A percentile compares a stretch with the other conserved stretches of the same genome.
These are phyloP conservation scores for Lachancea thermotolerans DNA, from an alignment of 805 yeast genomes.

Conservation along the genomic window DNA sequence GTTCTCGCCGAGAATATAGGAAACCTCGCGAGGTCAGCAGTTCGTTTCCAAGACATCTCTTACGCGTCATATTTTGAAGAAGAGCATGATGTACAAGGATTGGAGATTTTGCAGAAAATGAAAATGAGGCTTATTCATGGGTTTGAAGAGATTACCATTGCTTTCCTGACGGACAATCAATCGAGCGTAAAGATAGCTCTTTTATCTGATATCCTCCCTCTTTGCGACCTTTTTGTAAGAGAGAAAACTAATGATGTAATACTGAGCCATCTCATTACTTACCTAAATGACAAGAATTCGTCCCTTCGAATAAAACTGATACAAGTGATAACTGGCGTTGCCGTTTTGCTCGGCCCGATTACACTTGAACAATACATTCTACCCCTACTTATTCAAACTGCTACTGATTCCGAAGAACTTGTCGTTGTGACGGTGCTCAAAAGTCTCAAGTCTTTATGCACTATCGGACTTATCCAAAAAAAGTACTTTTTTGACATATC, in stretches of 20 bases:
- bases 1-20: conserved; percentile 72
- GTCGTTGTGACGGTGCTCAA: conserved; percentile 66
- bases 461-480: conserved; percentile 48
- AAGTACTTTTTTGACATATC: conserved; percentile 51
- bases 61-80: conserved; percentile 25
- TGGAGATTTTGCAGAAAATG: conserved; percentile 18
- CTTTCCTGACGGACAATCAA: conserved; percentile 62
- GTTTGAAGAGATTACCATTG: conserved; percentile 60
- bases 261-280: conserved; percentile 85
- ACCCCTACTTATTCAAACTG: conserved; percentile 77
- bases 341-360: conserved; percentile 73
- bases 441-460: conserved; percentile 48
- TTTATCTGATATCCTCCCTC: conserved; percentile 60
- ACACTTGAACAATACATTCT: conserved; percentile 82
- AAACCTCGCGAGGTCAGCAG: conserved; percentile 56
- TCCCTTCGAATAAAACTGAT: conserved; percentile 66
- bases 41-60: conserved; percentile 57
- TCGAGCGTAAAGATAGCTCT: conserved; percentile 63
- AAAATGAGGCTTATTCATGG: conserved; percentile 25
- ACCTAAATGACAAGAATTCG: conserved; percentile 71
- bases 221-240: conserved; percentile 78
- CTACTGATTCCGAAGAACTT: conserved; percentile 76
- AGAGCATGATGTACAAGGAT: conserved; percentile 11
- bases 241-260: conserved; percentile 85
- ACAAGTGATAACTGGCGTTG: conserved; percentile 61